Evolutionary conservation across 345 rosid genomes (phyloP).

Genomic region (Bruguiera sexangula): DNA sequence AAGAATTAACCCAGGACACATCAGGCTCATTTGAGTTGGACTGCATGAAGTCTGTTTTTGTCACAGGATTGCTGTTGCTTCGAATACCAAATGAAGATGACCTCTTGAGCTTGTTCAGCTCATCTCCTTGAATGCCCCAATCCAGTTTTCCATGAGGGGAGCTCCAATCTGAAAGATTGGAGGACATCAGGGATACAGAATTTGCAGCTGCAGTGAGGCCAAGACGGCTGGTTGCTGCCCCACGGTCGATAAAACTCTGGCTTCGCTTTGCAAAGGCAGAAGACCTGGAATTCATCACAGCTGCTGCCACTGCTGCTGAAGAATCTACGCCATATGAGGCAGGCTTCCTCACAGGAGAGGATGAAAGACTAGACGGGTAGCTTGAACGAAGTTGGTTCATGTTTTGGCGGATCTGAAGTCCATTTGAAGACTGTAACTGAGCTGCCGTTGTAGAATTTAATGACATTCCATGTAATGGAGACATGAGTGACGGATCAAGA

Average conservation of each 20-base stretch:
- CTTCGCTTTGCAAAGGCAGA: constrained; percentile 86
- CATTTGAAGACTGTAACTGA: constrained; percentile 67
- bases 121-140: constrained; percentile 88
- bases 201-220: constrained; percentile 48
- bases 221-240: constrained; percentile 31
- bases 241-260: constrained; percentile 82
- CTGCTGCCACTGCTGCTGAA: constrained; percentile 83
- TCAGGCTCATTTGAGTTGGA: constrained; percentile 66
- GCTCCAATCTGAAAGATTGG: constrained; percentile 67
- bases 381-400: constrained; percentile 63
- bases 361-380: constrained; percentile 45
- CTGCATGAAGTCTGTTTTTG: constrained; percentile 22
- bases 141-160: constrained; percentile 78
- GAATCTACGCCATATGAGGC: constrained; percentile 64
- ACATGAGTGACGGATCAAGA: constrained; percentile 48
- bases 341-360: constrained; percentile 56
- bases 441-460: constrained; percentile 35
- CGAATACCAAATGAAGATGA: constrained; percentile 76
- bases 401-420: constrained; percentile 62
- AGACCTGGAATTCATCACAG: constrained; percentile 85
- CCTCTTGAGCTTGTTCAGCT: constrained; percentile 76
- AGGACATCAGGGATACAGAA: constrained; percentile 42
- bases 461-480: constrained; percentile 56
- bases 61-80: constrained; percentile 35
- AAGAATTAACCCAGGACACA: constrained; percentile 83